A percentile compares a stretch with the other conserved stretches of the same genome.
Conservation (phyloP, 73 alveolate species). For the Symbiodinium natans region DNA sequence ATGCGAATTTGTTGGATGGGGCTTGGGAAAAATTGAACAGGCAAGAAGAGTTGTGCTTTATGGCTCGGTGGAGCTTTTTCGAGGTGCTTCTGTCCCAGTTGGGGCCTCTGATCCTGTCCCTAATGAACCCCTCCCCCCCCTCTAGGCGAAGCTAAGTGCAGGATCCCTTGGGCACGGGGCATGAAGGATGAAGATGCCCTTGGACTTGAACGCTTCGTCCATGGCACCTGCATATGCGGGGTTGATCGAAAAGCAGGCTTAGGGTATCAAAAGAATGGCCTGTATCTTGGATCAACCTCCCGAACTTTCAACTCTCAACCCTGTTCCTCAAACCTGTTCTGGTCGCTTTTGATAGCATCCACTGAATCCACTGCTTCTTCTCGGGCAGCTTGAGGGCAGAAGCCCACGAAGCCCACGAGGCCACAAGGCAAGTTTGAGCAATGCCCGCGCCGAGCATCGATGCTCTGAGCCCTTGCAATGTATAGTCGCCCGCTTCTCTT, state of each 20-base stretch:
- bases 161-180: not conserved
- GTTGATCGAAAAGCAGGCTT: too few species aligned
- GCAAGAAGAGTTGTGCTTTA: not conserved
- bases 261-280: not conserved
- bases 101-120: not conserved
- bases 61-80: not conserved
- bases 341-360: not conserved
- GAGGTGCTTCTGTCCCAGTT: not conserved
- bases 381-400: not conserved
- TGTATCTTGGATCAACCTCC: too few species aligned
- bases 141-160: not conserved
- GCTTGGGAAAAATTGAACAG: too few species aligned
- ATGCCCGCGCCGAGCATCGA: too few species aligned
- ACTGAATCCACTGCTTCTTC: not conserved
- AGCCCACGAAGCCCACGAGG: too few species aligned
- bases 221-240: conserved; percentile 61
- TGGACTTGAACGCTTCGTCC: conserved; percentile 77
- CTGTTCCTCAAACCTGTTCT: too few species aligned
- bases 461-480: too few species aligned
- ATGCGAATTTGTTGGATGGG: not conserved
- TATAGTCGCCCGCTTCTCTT: too few species aligned
- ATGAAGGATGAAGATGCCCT: conserved; percentile 54
- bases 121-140: not conserved
- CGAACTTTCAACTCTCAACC: too few species aligned
- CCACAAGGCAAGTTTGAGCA: too few species aligned